phyloP scores from a whole-genome alignment of 768 basidiomycete genomes.

The Psilocybe subaeruginosa region DNA sequence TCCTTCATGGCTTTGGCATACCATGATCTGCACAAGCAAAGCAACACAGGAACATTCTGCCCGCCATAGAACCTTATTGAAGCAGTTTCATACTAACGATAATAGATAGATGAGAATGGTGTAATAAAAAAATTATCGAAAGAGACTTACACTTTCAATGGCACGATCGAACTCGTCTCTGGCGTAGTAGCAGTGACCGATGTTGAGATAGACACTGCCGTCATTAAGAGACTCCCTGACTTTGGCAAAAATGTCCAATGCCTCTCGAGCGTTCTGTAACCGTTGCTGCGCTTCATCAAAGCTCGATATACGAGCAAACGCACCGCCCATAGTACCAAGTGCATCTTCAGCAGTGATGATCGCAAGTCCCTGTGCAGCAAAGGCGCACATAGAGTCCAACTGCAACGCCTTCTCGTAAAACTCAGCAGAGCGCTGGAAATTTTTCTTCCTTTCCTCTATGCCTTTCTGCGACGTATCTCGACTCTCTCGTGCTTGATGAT shows the following conservation, averaged over 20 bases:
- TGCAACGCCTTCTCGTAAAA: constrained; percentile 92
- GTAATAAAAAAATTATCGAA: neutral
- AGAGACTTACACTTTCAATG: constrained; percentile 82
- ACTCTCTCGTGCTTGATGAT: constrained; percentile 84
- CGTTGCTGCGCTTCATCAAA: constrained; percentile 69
- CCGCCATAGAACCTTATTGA: constrained; percentile 76
- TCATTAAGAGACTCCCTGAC: constrained; percentile 83
- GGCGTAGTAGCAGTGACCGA: constrained; percentile 94
- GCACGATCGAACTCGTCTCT: constrained; percentile 95
- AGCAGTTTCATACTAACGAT: constrained; percentile 85
- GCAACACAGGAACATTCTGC: constrained; percentile 73
- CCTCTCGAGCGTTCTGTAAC: constrained; percentile 79
- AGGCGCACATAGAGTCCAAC: constrained; percentile 82
- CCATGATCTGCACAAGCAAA: constrained; percentile 92
- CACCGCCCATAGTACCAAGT: constrained; percentile 67
- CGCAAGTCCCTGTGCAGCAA: constrained; percentile 94
- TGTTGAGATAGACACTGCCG: constrained; percentile 92
- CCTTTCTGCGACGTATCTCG: constrained; percentile 62
- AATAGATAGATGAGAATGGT: neutral
- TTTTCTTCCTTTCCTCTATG: constrained; percentile 71
- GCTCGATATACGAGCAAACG: constrained; percentile 43
- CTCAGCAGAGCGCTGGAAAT: constrained; percentile 84
- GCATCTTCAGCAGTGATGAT: constrained; percentile 94
- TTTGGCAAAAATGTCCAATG: constrained; percentile 83
- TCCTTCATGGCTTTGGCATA: constrained; percentile 94